These are phyloP conservation scores for Rostrohypoxylon terebratum DNA, from an alignment of 495 filamentous ascomycete species.

Conservation along the genomic window DNA sequence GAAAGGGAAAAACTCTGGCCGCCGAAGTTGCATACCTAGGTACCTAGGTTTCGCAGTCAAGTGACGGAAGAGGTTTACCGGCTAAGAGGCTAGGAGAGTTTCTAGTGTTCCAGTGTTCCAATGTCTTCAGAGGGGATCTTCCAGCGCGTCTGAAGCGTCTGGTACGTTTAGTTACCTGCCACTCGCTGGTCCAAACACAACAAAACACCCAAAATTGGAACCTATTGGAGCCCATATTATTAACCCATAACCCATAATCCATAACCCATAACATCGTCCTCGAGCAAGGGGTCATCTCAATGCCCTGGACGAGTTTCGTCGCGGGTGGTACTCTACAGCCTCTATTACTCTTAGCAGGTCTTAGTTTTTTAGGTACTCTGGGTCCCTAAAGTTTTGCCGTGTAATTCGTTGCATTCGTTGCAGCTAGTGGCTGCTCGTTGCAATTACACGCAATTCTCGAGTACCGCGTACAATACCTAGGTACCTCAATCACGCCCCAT, in stretches of 20 bases:
- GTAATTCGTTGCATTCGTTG: not conserved
- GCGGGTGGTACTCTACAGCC: conserved; percentile 30
- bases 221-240: not conserved
- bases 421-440: no score
- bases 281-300: conserved; percentile 40
- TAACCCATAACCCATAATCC: not conserved
- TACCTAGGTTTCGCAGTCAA: conserved; percentile 40
- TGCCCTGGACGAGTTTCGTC: conserved; percentile 44
- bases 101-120: conserved; percentile 38
- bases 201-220: not conserved
- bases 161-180: not conserved
- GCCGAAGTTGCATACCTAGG: conserved; percentile 35
- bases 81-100: conserved; percentile 41
- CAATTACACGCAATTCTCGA: conserved; percentile 39
- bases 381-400: conserved; percentile 6
- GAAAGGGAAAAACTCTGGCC: conserved; percentile 19
- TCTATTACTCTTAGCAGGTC: conserved; percentile 12
- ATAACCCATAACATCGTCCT: conserved; percentile 2
- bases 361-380: conserved; percentile 25
- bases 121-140: conserved; percentile 41
- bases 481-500: conserved; percentile 36
- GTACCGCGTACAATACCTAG: conserved; percentile 18
- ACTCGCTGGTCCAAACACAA: conserved; percentile 25
- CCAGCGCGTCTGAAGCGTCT: conserved; percentile 12
- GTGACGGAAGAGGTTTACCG: conserved; percentile 38